Conservation (phyloP, 345 rosid species). For the Boechera retrofracta region DNA sequence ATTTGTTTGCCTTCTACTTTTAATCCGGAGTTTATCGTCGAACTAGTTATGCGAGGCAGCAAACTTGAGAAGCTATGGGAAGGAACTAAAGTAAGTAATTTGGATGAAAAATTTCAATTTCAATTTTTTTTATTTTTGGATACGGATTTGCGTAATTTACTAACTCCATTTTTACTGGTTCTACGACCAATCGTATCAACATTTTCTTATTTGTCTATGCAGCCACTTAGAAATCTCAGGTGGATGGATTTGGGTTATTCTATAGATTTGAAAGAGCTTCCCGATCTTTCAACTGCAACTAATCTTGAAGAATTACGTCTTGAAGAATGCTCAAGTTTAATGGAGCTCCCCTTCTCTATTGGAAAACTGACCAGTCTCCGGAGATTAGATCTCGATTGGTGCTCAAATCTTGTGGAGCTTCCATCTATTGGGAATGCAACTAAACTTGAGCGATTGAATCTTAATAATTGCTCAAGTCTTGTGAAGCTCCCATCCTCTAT, state of each 20-base stretch:
- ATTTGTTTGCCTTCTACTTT: constrained; percentile 27
- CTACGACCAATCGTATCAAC: no score
- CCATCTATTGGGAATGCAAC: neutral
- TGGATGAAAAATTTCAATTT: no score
- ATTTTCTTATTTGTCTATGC: neutral
- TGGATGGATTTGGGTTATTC: no score
- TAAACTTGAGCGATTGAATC: neutral
- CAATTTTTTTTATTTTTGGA: no score
- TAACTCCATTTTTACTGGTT: no score
- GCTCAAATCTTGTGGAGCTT: neutral
- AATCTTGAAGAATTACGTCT: neutral
- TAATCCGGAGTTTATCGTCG: neutral
- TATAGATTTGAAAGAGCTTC: no score
- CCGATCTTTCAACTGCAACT: neutral
- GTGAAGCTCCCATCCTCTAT: neutral
- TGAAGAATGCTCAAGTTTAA: neutral
- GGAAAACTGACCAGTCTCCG: neutral
- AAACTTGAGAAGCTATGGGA: no score
- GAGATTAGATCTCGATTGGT: no score
- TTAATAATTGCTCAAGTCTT: neutral
- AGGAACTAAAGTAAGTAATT: no score
- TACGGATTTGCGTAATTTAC: no score
- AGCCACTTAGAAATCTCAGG: neutral
- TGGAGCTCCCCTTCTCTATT: neutral
- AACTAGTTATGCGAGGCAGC: no score